Evolutionary conservation across 257 asterid species (phyloP).

Genomic region (Dorcoceras hygrometricum): DNA sequence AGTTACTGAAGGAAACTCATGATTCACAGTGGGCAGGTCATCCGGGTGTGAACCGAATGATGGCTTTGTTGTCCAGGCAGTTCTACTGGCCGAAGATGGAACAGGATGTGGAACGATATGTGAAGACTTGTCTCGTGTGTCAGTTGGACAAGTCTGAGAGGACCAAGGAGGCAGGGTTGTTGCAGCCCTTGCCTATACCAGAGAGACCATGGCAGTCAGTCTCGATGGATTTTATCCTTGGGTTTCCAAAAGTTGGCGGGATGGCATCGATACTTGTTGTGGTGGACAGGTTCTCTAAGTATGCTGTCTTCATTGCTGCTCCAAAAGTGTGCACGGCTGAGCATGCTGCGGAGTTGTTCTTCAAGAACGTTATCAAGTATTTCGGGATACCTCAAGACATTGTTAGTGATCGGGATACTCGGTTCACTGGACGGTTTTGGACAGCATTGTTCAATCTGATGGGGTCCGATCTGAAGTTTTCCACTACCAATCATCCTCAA

Average conservation of each 20-base stretch:
- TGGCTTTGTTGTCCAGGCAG: no score
- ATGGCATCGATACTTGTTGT: not conserved
- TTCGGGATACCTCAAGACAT: no score
- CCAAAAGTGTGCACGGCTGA: not conserved
- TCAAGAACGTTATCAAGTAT: slow-evolving; percentile 7
- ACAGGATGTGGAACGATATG: no score
- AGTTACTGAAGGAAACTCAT: no score
- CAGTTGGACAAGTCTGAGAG: no score
- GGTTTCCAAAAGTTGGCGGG: not conserved
- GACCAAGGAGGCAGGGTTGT: no score
- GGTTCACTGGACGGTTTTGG: slow-evolving; percentile 1
- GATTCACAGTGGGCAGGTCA: no score
- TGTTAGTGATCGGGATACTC: no score
- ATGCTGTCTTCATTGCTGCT: not conserved
- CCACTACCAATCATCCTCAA: not conserved
- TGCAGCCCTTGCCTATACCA: no score
- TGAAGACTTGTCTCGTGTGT: no score
- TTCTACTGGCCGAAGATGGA: no score
- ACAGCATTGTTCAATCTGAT: not conserved
- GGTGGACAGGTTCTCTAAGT: not conserved
- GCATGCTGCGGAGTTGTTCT: not conserved
- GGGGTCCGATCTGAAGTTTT: not conserved
- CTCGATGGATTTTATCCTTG: slow-evolving; percentile 14
- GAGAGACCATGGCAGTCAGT: slow-evolving; percentile 6
- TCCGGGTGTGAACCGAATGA: no score